Evolutionary conservation across 345 rosid species (phyloP), one percentile per base, ranked within the genome.

Genomic region (Ceriops decandra): DNA sequence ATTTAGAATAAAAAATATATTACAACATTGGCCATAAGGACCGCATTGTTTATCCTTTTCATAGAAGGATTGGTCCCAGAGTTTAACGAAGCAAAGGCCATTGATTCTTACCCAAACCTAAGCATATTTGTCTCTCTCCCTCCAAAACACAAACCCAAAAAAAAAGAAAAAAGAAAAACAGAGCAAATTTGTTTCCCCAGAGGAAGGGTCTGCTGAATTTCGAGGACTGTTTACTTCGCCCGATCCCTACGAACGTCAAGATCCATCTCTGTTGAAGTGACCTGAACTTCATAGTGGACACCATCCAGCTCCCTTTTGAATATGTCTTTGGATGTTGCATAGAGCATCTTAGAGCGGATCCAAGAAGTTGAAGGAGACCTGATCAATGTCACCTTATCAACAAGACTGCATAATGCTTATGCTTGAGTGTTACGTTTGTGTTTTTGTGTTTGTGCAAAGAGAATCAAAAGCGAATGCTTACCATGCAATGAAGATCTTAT

Each of bases 401-500:
- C 28, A 26, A 54, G 8, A 22, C 24, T 21, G 28, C 24, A 42
- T 13, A 42, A 42, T 13, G 49, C 15, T 3, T 24, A 3, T 56
- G 59, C 5, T 15, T 56, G 59, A 8, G 28, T 56, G 4, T 3
- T 54, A 52, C n/a, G 22, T 7, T 20, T 8, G 19, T 21, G 26
- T 53, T 21, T 11, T 0, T 27, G 59, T 56, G 59, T 3, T 21
- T 56, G 59, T 56, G 28, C 11, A 24, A 52, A 35, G 57, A 28
- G 8, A 64, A 28, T 5, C 27, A 30, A 63, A 69, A 58, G 69
- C 5, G 38, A 68, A 60, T 72, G 21, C 82, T 53, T 76, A 89
- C 92, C 96, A 89, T 56, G 96, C 88, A 53, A 87, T 74, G 80
- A 87, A 89, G 71, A 89, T 89, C 73, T 89, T 87, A 87, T 89